Evolutionary conservation across 805 yeast species (phyloP), one percentile per base, ranked within the genome.

Genomic region (Candida odintsovae): DNA sequence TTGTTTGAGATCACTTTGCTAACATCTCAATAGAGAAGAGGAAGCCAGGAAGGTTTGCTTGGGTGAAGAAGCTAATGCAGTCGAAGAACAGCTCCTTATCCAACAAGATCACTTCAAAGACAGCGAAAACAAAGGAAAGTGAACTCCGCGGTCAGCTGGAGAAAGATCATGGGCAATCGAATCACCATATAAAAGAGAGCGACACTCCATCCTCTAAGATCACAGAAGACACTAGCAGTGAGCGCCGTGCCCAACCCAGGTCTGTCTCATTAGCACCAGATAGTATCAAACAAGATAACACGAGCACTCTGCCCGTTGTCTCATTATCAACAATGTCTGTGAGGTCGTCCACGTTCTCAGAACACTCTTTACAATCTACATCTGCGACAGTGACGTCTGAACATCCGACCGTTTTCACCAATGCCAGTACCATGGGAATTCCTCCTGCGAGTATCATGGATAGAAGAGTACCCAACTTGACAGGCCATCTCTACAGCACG

Each of bases 371-470:
- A 18, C 70, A 62, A 44, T 66, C 71, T 9, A 66, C 70, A 12
- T 62, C 63, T 37, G 65, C 65, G 0, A 68, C 73, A 0, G 53
- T 66, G 4, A 41, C 56, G 6, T 68, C 72, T 3, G 62, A 61
- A 12, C 61, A 65, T 45, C 68, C 68, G 22, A 58, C 70, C 9
- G 73, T 75, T 36, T 73, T 77, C 23, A 75, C 84, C 3, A 82
- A 80, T 52, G 78, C 86, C 19, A 78, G 85, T 43, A 78, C 85
- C 0, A 70, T 80, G 23, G 88, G 88, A 0, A 82, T 83, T 16
- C 80, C 89, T 1, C 89, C 90, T 0, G 84, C 86, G n/a, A 78
- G 85, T 52, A 80, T 83, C 10, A 66, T 80, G 66, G 88, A 81
- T 9, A 58, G 69, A 28, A 59, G 63, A 16, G 22, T 50, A 51